Base-by-base conservation (phyloP, 2,329 filamentous ascomycete species). In the Neofusicoccum parvum region DNA sequence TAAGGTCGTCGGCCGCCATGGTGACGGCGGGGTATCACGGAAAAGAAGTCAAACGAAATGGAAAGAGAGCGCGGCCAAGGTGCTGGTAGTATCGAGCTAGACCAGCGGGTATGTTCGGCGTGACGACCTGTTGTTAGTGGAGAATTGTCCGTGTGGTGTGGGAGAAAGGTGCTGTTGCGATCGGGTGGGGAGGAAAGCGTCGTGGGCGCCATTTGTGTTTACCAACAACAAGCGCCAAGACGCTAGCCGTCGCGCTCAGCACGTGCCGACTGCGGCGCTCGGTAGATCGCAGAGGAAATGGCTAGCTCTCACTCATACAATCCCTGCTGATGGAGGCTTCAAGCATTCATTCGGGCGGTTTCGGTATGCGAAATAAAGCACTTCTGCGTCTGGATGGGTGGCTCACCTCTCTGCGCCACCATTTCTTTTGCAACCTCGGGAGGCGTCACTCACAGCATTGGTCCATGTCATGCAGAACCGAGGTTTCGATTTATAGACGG, bases 1-100 rank as follows among this genome's bases (percentile, higher is more conserved):
- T 81, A 27, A 83, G 75, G 70, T 84, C 82, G 66, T 80, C 78
- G 64, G 79, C 70, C 54, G 72, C 77, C 79, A 81, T 81, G 68
- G 72, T 66, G 20, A 39, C 62, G 62, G 50, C 58, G 43, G 62
- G 62, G 62, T 65, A 65, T 65, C 62, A 58, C 41, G 27, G 17
- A 50, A 53, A 53, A 36, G 1, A 50, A 37, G 15, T 37, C 6
- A 53, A 64, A 46, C 32, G 46, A 46, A 64, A 39, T 10, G 45
- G 17, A 12, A 36, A 56, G 34, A 27, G 36, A 20, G 10, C 12
- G 27, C 2, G 39, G 9, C 7, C 5, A 39, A 27, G 27, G 7
- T 11, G 20, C 15, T 12, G 43, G 15, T 2, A 9, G 11, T 15
- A 15, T 32, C 11, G 2, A 11, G 10, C 0, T 15, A 32, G 14